phyloP scores from a whole-genome alignment of 495 filamentous ascomycete genomes.

The Penicillium diatomitis region DNA sequence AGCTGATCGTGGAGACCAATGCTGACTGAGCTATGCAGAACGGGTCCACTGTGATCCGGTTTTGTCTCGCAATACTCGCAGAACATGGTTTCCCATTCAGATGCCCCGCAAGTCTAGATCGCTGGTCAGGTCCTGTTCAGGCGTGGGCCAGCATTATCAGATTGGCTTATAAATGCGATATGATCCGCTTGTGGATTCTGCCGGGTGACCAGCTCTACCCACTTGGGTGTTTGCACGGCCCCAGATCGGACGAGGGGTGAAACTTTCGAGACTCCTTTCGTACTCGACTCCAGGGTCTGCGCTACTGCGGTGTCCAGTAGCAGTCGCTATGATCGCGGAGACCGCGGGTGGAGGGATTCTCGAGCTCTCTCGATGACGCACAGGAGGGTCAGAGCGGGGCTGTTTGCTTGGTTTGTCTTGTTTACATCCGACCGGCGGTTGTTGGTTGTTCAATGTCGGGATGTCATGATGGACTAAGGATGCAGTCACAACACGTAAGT shows the following conservation, averaged over 20 bases:
- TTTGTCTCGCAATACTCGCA: conserved; percentile 7
- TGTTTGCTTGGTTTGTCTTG: conserved; percentile 5
- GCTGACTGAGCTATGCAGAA: too few species aligned
- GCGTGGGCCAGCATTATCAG: conserved; percentile 6
- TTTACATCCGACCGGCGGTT: too few species aligned
- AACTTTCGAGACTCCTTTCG: neutral
- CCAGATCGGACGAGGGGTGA: neutral
- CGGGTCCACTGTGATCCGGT: conserved; percentile 5
- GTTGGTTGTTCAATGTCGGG: too few species aligned
- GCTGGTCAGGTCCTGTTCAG: conserved; percentile 1
- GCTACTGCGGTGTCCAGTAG: too few species aligned
- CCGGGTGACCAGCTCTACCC: conserved; percentile 1
- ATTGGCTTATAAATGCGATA: neutral
- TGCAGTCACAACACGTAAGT: too few species aligned
- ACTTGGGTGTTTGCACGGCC: conserved; percentile 12
- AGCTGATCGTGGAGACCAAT: too few species aligned
- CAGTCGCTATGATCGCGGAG: neutral
- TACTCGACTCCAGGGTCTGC: too few species aligned
- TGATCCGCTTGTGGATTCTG: neutral
- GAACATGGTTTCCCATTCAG: conserved; percentile 15
- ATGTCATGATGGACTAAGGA: too few species aligned
- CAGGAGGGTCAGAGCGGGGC: conserved; percentile 10
- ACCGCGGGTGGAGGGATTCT: conserved; percentile 6
- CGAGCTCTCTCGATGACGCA: neutral
- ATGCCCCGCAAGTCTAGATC: conserved; percentile 23